phyloP scores from a whole-genome alignment of 306 rosid genomes.

The Purshia tridentata region DNA sequence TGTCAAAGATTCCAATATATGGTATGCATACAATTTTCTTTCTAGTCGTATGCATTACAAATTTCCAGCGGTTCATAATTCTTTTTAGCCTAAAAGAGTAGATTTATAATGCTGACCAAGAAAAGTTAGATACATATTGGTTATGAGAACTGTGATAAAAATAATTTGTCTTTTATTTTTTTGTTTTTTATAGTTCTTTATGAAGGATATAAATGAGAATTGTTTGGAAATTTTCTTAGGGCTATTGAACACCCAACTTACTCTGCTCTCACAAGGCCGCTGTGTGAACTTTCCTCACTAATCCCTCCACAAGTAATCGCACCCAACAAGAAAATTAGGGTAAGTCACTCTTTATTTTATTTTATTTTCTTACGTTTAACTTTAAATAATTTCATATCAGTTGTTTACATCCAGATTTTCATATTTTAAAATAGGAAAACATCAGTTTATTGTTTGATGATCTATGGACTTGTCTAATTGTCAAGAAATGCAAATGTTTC shows the following conservation, averaged over 20 bases:
- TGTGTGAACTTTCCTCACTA: constrained; percentile 90
- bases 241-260: constrained; percentile 97
- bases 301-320: constrained; percentile 89
- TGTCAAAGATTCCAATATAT: constrained; percentile 95
- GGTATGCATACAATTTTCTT: constrained; percentile 40
- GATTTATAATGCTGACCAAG: background rate
- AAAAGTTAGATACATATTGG: background rate
- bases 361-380: constrained; percentile 8
- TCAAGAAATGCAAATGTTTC: background rate
- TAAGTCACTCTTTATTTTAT: constrained; percentile 34
- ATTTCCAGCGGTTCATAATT: background rate
- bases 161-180: background rate
- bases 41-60: background rate
- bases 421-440: background rate
- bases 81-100: background rate
- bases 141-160: background rate
- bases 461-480: background rate
- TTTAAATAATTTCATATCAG: background rate
- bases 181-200: background rate
- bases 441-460: background rate
- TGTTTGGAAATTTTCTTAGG: constrained; percentile 53
- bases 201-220: constrained; percentile 18
- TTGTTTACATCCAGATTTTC: background rate
- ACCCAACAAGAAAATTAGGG: constrained; percentile 93
- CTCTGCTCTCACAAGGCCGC: constrained; percentile 97